phyloP scores from a whole-genome alignment of 495 filamentous ascomycete genomes.

The Glutinoglossum americanum region DNA sequence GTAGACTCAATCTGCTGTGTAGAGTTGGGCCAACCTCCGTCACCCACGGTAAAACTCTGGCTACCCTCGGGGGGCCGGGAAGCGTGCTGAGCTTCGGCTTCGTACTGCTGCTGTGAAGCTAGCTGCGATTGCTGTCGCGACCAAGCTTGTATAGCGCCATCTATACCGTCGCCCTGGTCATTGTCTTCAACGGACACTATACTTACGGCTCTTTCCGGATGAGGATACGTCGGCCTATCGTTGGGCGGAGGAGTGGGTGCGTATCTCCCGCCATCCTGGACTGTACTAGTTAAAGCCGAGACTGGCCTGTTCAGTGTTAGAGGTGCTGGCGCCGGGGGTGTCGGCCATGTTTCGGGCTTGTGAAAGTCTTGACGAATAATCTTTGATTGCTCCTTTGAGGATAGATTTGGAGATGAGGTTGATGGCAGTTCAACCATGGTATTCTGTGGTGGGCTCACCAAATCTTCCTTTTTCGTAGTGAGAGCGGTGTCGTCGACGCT shows the following conservation, averaged over 20 bases:
- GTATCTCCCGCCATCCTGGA: not conserved
- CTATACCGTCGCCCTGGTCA: not conserved
- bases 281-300: not conserved
- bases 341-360: not conserved
- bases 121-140: not conserved
- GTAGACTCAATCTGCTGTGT: not conserved
- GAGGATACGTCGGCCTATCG: not conserved
- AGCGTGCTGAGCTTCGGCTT: not conserved
- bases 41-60: not conserved
- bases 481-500: constrained; percentile 14
- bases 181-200: not conserved
- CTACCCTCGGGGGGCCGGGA: not conserved
- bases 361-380: not conserved
- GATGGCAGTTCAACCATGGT: constrained; percentile 10
- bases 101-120: not conserved
- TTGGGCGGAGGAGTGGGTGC: not conserved
- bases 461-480: constrained; percentile 6
- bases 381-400: not conserved
- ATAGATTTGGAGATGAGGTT: constrained; percentile 1
- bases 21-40: not conserved
- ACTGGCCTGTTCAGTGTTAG: not conserved
- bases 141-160: constrained; percentile 1
- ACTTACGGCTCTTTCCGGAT: not conserved
- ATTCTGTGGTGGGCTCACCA: not conserved
- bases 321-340: not conserved